These are phyloP conservation scores for Turnera subulata DNA, from an alignment of 345 rosid species.

Conservation along the genomic window DNA sequence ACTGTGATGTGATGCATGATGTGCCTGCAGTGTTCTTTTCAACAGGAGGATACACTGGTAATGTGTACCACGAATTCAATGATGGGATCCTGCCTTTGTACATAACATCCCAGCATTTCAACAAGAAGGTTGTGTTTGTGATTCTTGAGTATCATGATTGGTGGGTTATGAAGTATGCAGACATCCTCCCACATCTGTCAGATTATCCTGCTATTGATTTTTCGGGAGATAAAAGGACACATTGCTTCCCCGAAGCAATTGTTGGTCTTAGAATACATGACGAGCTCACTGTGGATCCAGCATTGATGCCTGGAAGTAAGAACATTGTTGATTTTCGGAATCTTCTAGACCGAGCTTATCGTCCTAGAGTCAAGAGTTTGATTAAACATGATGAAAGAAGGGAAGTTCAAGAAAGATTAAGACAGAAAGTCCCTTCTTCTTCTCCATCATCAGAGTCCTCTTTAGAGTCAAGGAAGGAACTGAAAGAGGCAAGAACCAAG, in stretches of 20 bases:
- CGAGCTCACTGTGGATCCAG: constrained; percentile 33
- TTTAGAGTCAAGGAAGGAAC: too few species aligned
- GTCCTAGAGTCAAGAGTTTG: background rate
- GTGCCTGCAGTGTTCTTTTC: constrained; percentile 54
- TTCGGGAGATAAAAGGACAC: constrained; percentile 34
- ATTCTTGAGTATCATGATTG: constrained; percentile 36
- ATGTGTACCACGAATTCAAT: constrained; percentile 56
- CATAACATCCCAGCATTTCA: constrained; percentile 39
- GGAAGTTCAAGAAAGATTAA: too few species aligned
- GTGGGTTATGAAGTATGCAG: constrained; percentile 55
- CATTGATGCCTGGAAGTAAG: constrained; percentile 29
- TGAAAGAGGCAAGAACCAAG: background rate
- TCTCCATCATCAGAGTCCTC: too few species aligned
- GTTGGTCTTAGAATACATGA: constrained; percentile 58
- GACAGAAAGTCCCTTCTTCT: too few species aligned
- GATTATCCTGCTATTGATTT: constrained; percentile 43
- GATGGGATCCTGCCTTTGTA: constrained; percentile 66
- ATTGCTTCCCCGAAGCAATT: constrained; percentile 43
- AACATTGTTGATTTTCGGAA: constrained; percentile 35
- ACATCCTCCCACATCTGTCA: constrained; percentile 36
- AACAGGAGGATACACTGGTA: constrained; percentile 67
- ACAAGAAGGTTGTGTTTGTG: constrained; percentile 44
- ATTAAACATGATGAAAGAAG: too few species aligned
- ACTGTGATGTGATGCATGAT: constrained; percentile 31
- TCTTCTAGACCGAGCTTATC: constrained; percentile 35